These are phyloP conservation scores for Monascus ruber DNA, from an alignment of 2,329 filamentous ascomycete genomes.

Conservation along the genomic window DNA sequence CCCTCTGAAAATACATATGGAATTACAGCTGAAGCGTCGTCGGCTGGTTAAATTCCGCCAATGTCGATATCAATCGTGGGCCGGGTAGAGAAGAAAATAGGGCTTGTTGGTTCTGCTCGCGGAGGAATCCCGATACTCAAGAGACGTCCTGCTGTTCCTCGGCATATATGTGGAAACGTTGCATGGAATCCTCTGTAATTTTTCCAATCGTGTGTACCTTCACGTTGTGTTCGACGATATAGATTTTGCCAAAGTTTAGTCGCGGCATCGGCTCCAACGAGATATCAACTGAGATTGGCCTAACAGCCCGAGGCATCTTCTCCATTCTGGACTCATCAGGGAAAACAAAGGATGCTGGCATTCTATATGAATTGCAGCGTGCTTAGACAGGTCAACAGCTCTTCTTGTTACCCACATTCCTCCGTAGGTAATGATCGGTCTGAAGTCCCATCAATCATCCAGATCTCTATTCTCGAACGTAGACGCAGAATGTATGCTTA, in stretches of 20 bases:
- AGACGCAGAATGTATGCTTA: too few species aligned
- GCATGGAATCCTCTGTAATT: constrained; percentile 17
- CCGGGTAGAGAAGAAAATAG: too few species aligned
- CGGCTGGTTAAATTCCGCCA: too few species aligned
- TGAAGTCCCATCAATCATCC: too few species aligned
- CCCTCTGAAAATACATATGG: too few species aligned
- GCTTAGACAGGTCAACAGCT: constrained; percentile 20
- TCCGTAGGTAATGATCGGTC: too few species aligned
- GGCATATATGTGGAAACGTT: constrained; percentile 10
- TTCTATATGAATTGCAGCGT: constrained; percentile 28
- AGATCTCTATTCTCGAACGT: too few species aligned
- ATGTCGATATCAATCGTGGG: too few species aligned
- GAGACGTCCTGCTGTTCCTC: neutral
- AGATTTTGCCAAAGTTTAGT: constrained; percentile 32
- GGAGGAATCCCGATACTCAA: too few species aligned
- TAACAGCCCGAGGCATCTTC: constrained; percentile 28
- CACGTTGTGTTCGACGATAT: constrained; percentile 33
- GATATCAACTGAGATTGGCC: constrained; percentile 8
- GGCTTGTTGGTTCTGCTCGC: too few species aligned
- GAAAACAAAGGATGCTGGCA: constrained; percentile 4
- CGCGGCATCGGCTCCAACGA: constrained; percentile 24
- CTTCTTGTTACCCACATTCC: too few species aligned
- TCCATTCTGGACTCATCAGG: constrained; percentile 18
- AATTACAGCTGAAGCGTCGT: too few species aligned
- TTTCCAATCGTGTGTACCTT: constrained; percentile 30